Conservation (phyloP, 306 rosid species). For the Begonia peltatifolia region DNA sequence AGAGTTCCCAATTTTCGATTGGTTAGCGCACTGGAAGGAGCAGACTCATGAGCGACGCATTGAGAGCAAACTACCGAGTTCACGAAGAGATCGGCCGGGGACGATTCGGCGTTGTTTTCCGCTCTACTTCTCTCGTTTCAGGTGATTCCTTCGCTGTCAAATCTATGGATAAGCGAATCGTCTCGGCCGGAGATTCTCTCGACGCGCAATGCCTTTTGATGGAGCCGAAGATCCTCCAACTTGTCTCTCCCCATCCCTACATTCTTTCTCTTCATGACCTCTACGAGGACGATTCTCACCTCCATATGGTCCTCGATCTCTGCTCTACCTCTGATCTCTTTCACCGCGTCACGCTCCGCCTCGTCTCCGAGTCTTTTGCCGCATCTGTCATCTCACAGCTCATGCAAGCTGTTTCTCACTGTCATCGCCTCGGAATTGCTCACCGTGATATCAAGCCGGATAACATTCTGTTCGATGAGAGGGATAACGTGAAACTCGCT, state of each 20-base stretch:
- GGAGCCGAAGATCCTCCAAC: slow-evolving; percentile 43
- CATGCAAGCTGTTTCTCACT: slow-evolving; percentile 40
- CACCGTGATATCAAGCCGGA: slow-evolving; percentile 70
- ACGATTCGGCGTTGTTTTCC: slow-evolving; percentile 53
- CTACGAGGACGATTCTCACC: slow-evolving; percentile 41
- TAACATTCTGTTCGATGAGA: slow-evolving; percentile 35
- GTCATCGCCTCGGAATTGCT: slow-evolving; percentile 48
- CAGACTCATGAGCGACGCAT: slow-evolving; percentile 31
- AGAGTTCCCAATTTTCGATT: background rate
- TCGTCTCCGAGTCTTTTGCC: slow-evolving; percentile 30
- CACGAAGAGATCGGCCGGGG: slow-evolving; percentile 52
- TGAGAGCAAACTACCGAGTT: slow-evolving; percentile 31
- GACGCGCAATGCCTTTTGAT: slow-evolving; percentile 37
- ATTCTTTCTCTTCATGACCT: slow-evolving; percentile 25
- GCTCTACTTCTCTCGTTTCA: slow-evolving; percentile 17
- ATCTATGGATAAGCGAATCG: slow-evolving; percentile 31
- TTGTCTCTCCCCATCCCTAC: slow-evolving; percentile 39
- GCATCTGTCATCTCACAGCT: slow-evolving; percentile 29
- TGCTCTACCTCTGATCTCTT: slow-evolving; percentile 38
- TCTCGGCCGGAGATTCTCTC: slow-evolving; percentile 33
- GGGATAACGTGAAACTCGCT: slow-evolving; percentile 22
- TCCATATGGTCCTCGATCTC: slow-evolving; percentile 51
- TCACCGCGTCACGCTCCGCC: slow-evolving; percentile 9
- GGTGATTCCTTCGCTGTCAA: slow-evolving; percentile 34
- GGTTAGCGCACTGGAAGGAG: background rate